phyloP scores from a whole-genome alignment of 768 basidiomycete species.

The Jaapia argillacea region DNA sequence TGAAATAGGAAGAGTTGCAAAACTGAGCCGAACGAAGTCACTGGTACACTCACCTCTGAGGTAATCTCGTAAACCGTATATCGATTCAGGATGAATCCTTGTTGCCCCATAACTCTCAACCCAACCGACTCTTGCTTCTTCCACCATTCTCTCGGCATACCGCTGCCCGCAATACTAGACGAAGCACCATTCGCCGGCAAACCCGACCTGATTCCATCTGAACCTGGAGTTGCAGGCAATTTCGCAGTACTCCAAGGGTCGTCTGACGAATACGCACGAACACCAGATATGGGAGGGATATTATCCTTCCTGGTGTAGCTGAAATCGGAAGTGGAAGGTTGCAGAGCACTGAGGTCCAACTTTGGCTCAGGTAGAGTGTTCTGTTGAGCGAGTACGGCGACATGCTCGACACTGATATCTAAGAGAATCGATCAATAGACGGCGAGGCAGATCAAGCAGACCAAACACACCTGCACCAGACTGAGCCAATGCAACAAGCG shows the following conservation, averaged over 20 bases:
- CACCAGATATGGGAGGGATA: constrained; percentile 34
- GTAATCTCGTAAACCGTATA: constrained; percentile 78
- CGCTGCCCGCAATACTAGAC: constrained; percentile 59
- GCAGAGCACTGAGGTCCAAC: constrained; percentile 52
- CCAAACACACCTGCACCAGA: constrained; percentile 52
- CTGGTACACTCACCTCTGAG: constrained; percentile 55
- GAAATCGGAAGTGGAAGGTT: constrained; percentile 38
- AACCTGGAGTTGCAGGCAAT: constrained; percentile 10
- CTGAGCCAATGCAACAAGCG: constrained; percentile 82
- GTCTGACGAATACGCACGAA: constrained; percentile 48
- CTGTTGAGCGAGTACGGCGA: constrained; percentile 67
- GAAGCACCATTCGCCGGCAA: constrained; percentile 32
- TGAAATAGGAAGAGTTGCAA: constrained; percentile 19
- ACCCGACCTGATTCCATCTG: constrained; percentile 11
- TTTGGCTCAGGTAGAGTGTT: constrained; percentile 70
- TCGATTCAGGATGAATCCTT: constrained; percentile 86
- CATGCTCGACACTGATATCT: constrained; percentile 79
- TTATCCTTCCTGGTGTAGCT: constrained; percentile 24
- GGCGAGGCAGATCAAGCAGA: constrained; percentile 1
- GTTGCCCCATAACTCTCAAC: constrained; percentile 73
- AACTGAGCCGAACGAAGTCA: constrained; percentile 1
- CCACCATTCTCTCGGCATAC: constrained; percentile 81
- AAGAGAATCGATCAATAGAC: not conserved
- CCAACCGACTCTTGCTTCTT: constrained; percentile 64
- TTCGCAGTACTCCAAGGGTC: constrained; percentile 41